These are phyloP conservation scores for Alternaria solani DNA, from an alignment of 2,329 filamentous ascomycete genomes.

Conservation along the genomic window DNA sequence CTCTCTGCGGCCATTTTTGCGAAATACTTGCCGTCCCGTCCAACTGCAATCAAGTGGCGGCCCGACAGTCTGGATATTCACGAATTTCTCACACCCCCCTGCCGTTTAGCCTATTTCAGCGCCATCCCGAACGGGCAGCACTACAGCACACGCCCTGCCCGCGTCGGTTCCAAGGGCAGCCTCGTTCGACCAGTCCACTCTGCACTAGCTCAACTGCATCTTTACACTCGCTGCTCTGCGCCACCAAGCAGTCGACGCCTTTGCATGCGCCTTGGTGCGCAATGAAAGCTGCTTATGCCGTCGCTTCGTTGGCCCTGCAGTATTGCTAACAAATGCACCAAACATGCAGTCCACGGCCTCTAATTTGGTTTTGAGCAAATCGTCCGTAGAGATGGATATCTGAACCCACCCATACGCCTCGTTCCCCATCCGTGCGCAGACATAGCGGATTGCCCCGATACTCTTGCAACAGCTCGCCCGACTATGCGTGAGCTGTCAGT, in stretches of 20 bases:
- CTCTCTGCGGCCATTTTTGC: conserved; percentile 1
- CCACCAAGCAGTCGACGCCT: conserved; percentile 1
- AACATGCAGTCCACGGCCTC: neutral
- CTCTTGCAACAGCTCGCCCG: neutral
- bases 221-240: conserved; percentile 6
- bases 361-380: neutral
- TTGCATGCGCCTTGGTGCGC: conserved; percentile 7
- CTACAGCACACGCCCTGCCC: neutral
- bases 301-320: conserved; percentile 2
- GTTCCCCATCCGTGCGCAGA: conserved; percentile 6
- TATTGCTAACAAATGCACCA: conserved; percentile 3
- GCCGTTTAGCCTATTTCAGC: conserved; percentile 9
- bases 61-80: conserved; percentile 6
- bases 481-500: neutral
- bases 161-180: conserved; percentile 3
- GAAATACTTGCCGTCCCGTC: neutral
- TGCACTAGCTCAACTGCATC: neutral
- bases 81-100: neutral
- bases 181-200: neutral
- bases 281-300: conserved; percentile 8
- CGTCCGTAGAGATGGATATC: neutral
- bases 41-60: neutral
- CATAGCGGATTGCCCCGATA: neutral
- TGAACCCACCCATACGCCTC: neutral
- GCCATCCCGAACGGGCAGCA: neutral